Conservation (phyloP, 208 protist genomes). For the Strigomonas galati region DNA sequence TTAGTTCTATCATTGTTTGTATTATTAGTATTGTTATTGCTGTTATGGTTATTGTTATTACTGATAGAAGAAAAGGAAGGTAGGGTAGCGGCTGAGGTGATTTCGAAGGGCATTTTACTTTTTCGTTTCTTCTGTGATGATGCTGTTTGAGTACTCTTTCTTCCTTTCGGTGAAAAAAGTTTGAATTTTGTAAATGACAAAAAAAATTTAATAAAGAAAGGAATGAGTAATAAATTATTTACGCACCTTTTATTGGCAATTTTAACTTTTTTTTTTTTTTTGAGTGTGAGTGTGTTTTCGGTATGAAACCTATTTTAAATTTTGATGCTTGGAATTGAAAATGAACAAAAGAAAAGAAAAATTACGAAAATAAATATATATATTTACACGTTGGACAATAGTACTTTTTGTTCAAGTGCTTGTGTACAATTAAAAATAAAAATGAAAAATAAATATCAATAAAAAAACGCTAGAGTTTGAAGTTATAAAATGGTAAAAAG, state of each 20-base stretch:
- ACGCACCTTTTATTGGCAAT: neutral
- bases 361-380: neutral
- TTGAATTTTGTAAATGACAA: neutral
- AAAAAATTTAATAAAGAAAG: neutral
- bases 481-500: conserved; percentile 14
- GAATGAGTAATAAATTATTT: no score
- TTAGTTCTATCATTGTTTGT: neutral
- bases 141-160: no score
- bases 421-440: neutral
- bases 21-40: neutral
- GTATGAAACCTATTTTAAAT: no score
- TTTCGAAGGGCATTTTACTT: no score
- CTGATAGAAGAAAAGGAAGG: no score
- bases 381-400: neutral
- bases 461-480: conserved; percentile 14
- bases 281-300: neutral
- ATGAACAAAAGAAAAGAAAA: neutral
- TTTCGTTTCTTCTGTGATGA: no score
- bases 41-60: no score
- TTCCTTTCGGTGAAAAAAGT: neutral
- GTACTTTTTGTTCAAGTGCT: neutral
- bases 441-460: conserved; percentile 4
- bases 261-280: neutral
- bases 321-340: no score
- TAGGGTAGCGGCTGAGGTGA: no score